Evolutionary conservation across 1,284 basidiomycete genomes (phyloP).

Genomic region (Rhizoctonia solani): DNA sequence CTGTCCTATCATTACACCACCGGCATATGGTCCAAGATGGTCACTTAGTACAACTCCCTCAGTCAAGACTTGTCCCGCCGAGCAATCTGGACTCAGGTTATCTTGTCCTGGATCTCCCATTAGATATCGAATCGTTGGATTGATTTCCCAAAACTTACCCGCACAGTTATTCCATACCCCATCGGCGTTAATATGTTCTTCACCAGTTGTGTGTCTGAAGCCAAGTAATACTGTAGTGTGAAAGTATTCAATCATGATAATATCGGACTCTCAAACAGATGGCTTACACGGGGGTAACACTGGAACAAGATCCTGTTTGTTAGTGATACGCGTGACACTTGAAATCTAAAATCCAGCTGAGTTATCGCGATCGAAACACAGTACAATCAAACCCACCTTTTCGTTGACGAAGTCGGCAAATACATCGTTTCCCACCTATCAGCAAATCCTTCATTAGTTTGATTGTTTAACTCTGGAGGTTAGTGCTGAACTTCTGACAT

Average conservation of each 20-base stretch:
- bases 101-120: constrained; percentile 13
- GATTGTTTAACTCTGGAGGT: neutral
- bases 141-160: constrained; percentile 43
- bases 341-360: constrained; percentile 32
- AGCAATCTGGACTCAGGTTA: constrained; percentile 8
- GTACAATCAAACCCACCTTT: constrained; percentile 37
- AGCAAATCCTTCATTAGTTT: constrained; percentile 21
- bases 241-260: neutral
- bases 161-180: constrained; percentile 55
- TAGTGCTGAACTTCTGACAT: neutral
- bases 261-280: neutral
- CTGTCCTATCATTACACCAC: constrained; percentile 1
- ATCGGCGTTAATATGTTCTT: constrained; percentile 59
- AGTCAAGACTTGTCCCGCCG: constrained; percentile 6
- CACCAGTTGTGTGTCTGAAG: constrained; percentile 60
- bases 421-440: constrained; percentile 61
- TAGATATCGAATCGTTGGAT: neutral
- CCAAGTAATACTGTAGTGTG: constrained; percentile 49
- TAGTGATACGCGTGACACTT: constrained; percentile 55
- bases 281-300: constrained; percentile 48
- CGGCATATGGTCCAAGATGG: constrained; percentile 18
- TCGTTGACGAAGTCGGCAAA: constrained; percentile 63
- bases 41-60: constrained; percentile 5
- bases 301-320: constrained; percentile 53
- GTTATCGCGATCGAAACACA: neutral